Conservation (phyloP, 148 eudicot species). For the Mesembryanthemum crystallinum region DNA sequence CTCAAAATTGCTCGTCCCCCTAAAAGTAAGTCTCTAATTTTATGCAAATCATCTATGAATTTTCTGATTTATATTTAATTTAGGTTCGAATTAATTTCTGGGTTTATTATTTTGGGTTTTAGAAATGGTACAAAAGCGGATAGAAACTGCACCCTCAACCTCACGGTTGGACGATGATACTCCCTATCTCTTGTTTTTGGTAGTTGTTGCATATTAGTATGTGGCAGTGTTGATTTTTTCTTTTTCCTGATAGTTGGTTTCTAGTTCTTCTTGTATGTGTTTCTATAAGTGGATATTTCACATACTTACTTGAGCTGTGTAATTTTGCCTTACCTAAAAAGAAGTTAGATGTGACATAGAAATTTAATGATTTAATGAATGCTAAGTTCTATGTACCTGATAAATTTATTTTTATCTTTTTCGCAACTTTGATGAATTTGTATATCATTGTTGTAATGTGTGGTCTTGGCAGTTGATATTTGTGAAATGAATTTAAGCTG, state of each 20-base stretch:
- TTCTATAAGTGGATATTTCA: constrained; percentile 13
- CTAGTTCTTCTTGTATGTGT: not conserved
- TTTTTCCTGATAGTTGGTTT: not conserved
- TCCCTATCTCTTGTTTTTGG: too few relatives aligned
- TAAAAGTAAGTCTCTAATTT: constrained; percentile 45
- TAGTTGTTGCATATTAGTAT: not conserved
- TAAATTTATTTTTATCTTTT: not conserved
- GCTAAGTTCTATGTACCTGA: not conserved
- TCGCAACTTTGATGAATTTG: not conserved
- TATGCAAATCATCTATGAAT: too few relatives aligned
- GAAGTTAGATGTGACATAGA: not conserved
- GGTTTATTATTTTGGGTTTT: too few relatives aligned
- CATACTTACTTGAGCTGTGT: not conserved
- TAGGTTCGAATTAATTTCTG: not conserved
- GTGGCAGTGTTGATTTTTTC: not conserved
- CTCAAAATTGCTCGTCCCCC: constrained; percentile 40
- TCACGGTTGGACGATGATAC: too few relatives aligned
- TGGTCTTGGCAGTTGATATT: constrained; percentile 5
- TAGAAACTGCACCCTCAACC: too few relatives aligned
- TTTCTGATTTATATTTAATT: too few relatives aligned
- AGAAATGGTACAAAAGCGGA: too few relatives aligned
- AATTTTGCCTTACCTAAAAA: not conserved
- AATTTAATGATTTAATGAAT: not conserved
- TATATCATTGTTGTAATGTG: constrained; percentile 12
- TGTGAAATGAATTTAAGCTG: constrained; percentile 17